Base-by-base conservation (phyloP, 108 stramenopile genomes). In the Cylindrotheca closterium region DNA sequence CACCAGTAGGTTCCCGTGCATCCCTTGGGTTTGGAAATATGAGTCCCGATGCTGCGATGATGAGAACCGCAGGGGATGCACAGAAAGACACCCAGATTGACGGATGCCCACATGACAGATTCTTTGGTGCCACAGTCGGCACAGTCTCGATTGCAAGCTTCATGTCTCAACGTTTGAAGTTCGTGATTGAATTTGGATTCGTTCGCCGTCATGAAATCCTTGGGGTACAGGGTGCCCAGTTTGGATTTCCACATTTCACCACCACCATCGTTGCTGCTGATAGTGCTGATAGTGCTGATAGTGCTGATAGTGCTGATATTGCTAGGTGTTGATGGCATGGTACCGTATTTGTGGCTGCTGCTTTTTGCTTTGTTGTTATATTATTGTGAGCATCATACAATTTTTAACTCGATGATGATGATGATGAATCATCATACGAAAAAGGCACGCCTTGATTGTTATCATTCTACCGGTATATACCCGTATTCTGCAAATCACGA, bases 61-160 rank as follows among this genome's bases (percentile, higher is more conserved):
- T 91, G 76, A 1, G 86, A 82, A 18, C 82, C 79, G 73, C 92
- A 94, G 7, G 79, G 62, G 47, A 94, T 68, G 65, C 92, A 94
- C 1, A 91, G 46, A 47, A 85, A 84, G 3, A 81, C 74, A 12
- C 84, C 84, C n/a, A 81, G 64, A 73, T 77, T 79, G 47, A 81
- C 73, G 19, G 63, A 71, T 18, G 74, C 71, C 81, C 78, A 79
- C 0, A 74, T 26, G 10, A 70, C 66, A 19, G 51, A 22, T 34
- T 51, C 60, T 5, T 31, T 25, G 3, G 47, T 55, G 1, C 60
- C 64, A 32, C 79, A 79, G 58, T 79, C 79, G 15, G 79, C 74
- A 58, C 79, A 79, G 12, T 28, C 45, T 19, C 56, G 56, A 58
- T 79, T 79, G 1, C 62, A 47, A 2, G 79, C 74, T 19, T 31